These are phyloP conservation scores for Phytophthora kernoviae DNA, from an alignment of 352 stramenopile genomes.

Conservation along the genomic window DNA sequence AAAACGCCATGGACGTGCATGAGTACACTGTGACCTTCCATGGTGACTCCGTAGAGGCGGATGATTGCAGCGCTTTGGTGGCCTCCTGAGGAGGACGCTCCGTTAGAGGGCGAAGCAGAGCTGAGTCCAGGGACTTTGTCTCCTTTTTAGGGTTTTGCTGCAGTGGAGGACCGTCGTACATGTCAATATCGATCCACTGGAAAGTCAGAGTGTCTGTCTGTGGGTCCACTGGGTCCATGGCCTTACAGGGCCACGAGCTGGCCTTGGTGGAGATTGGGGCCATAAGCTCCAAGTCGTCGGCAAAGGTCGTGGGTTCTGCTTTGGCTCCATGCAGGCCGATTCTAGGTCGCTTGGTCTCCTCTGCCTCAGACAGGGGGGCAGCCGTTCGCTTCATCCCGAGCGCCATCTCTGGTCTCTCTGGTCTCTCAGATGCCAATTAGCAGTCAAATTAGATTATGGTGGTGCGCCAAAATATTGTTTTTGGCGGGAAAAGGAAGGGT, in stretches of 20 bases:
- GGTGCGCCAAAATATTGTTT: neutral
- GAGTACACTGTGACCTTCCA: slow-evolving; percentile 95
- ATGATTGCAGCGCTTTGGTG: slow-evolving; percentile 93
- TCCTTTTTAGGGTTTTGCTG: slow-evolving; percentile 84
- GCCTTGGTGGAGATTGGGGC: slow-evolving; percentile 63
- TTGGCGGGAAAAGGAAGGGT: slow-evolving; percentile 2
- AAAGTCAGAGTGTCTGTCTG: slow-evolving; percentile 62
- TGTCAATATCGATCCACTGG: slow-evolving; percentile 99
- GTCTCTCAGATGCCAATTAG: too few relatives aligned
- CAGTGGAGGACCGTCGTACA: slow-evolving; percentile 93
- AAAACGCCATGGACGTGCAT: slow-evolving; percentile 98
- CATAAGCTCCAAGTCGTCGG: slow-evolving; percentile 65
- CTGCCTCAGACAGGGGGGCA: neutral
- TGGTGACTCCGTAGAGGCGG: slow-evolving; percentile 96
- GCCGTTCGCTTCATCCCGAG: too few relatives aligned
- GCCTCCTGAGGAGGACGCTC: too few relatives aligned
- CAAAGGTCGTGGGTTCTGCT: slow-evolving; percentile 42
- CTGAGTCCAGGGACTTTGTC: slow-evolving; percentile 68
- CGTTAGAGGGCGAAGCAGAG: too few relatives aligned
- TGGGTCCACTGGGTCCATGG: slow-evolving; percentile 44
- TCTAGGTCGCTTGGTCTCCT: slow-evolving; percentile 41
- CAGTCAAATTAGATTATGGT: neutral
- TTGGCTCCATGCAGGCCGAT: slow-evolving; percentile 33
- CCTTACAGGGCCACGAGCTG: slow-evolving; percentile 64
- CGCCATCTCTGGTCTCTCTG: too few relatives aligned